These are phyloP conservation scores for Phytopythium litorale DNA, from an alignment of 352 stramenopile genomes.

Conservation along the genomic window DNA sequence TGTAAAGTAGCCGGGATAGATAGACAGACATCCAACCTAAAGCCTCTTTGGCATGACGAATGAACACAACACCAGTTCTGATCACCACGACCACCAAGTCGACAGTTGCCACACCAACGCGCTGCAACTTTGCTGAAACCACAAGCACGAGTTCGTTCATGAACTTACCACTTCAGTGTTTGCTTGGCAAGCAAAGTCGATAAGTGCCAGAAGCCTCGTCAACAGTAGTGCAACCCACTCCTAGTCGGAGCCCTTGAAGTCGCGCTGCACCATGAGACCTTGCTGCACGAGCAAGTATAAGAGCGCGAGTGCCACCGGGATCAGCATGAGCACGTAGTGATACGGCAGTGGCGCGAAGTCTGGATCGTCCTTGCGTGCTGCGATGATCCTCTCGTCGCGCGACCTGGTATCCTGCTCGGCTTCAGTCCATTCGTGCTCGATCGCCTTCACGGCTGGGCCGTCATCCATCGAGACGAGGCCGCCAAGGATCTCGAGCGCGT, in stretches of 20 bases:
- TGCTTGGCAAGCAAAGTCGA: no score
- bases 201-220: no score
- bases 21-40: slow-evolving; percentile 6
- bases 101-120: background rate
- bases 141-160: no score
- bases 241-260: background rate
- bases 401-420: slow-evolving; percentile 22
- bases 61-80: background rate
- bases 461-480: slow-evolving; percentile 1
- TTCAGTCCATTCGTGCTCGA: slow-evolving; percentile 18
- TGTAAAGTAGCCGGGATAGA: slow-evolving; percentile 17
- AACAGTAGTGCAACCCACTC: background rate
- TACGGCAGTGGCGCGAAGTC: slow-evolving; percentile 5
- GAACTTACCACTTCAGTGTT: no score
- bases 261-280: slow-evolving; percentile 9
- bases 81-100: background rate
- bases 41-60: background rate
- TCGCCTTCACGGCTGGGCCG: slow-evolving; percentile 8
- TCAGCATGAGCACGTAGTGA: slow-evolving; percentile 17
- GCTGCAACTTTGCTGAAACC: no score
- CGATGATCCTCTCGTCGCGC: slow-evolving; percentile 12
- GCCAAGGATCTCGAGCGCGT: slow-evolving; percentile 60
- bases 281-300: slow-evolving; percentile 36
- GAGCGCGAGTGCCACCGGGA: slow-evolving; percentile 32
- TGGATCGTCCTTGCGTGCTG: slow-evolving; percentile 10